phyloP scores from a whole-genome alignment of 2,329 filamentous ascomycete species.

The Annulohypoxylon truncatum region DNA sequence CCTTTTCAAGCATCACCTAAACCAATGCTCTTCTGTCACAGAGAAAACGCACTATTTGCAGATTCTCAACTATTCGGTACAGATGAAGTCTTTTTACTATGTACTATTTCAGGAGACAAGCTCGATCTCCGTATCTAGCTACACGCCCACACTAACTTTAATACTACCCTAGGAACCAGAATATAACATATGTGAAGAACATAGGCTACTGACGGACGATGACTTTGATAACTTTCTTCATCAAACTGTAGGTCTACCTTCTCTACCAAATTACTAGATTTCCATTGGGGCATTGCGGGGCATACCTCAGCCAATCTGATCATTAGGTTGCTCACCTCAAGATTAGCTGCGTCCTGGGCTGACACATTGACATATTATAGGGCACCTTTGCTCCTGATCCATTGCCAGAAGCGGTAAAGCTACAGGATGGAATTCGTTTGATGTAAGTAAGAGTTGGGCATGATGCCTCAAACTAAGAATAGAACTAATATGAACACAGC shows the following conservation, averaged over 20 bases:
- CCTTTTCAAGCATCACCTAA: slow-evolving; percentile 63
- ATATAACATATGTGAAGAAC: slow-evolving; percentile 63
- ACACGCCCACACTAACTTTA: slow-evolving; percentile 9
- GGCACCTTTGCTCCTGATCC: slow-evolving; percentile 64
- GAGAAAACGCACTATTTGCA: slow-evolving; percentile 68
- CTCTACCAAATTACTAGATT: neutral
- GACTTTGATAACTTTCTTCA: slow-evolving; percentile 70
- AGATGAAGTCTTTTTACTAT: slow-evolving; percentile 14
- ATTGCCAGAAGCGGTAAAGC: slow-evolving; percentile 56
- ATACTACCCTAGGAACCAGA: slow-evolving; percentile 58
- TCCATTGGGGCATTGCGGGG: slow-evolving; percentile 7
- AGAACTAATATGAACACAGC: slow-evolving; percentile 51
- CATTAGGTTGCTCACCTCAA: neutral
- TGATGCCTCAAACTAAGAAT: neutral
- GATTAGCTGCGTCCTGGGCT: neutral
- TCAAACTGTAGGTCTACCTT: slow-evolving; percentile 56
- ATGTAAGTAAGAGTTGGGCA: slow-evolving; percentile 57
- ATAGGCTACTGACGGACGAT: slow-evolving; percentile 59
- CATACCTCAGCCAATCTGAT: slow-evolving; percentile 10
- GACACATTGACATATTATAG: slow-evolving; percentile 48
- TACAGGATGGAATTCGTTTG: slow-evolving; percentile 65
- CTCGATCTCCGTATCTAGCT: neutral
- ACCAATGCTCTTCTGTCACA: slow-evolving; percentile 59
- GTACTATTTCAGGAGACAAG: neutral
- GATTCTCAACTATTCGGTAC: slow-evolving; percentile 69